Percentiles rank a stretch among this genome's conserved stretches.
phyloP scores from a whole-genome alignment of 1,139 yeast genomes.

The Citeromyces hawaiiensis region DNA sequence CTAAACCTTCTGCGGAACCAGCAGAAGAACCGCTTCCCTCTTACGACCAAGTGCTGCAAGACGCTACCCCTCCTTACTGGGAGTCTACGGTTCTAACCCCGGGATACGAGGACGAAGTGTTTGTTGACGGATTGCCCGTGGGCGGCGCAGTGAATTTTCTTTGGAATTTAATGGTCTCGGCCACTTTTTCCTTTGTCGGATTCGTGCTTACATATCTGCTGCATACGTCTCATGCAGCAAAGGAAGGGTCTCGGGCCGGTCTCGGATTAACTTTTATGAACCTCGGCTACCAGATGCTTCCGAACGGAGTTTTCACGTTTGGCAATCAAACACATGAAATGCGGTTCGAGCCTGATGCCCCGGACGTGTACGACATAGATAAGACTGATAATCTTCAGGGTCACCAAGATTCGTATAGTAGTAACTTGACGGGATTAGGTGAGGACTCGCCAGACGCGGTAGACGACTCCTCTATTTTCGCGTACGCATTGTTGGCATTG shows the following conservation, averaged over 20 bases:
- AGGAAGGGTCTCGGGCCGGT: constrained; percentile 91
- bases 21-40: constrained; percentile 63
- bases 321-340: constrained; percentile 22
- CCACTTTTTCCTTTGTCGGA: constrained; percentile 89
- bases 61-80: constrained; percentile 95
- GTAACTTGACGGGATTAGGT: constrained; percentile 16
- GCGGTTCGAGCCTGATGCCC: constrained; percentile 37
- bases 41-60: constrained; percentile 92
- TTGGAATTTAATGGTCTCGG: constrained; percentile 83
- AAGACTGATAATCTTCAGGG: constrained; percentile 24
- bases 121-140: constrained; percentile 94
- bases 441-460: constrained; percentile 12
- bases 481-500: constrained; percentile 48
- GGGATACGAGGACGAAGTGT: constrained; percentile 75
- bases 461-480: constrained; percentile 27
- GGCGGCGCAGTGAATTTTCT: constrained; percentile 78
- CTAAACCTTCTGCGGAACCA: constrained; percentile 43
- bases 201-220: constrained; percentile 79
- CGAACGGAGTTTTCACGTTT: constrained; percentile 35
- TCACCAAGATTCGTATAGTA: constrained; percentile 30
- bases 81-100: constrained; percentile 80
- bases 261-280: constrained; percentile 75
- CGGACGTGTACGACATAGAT: constrained; percentile 40
- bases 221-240: constrained; percentile 96
- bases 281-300: constrained; percentile 63